Conservation (phyloP, 2,329 filamentous ascomycete genomes). For the Acrocalymma vagum region DNA sequence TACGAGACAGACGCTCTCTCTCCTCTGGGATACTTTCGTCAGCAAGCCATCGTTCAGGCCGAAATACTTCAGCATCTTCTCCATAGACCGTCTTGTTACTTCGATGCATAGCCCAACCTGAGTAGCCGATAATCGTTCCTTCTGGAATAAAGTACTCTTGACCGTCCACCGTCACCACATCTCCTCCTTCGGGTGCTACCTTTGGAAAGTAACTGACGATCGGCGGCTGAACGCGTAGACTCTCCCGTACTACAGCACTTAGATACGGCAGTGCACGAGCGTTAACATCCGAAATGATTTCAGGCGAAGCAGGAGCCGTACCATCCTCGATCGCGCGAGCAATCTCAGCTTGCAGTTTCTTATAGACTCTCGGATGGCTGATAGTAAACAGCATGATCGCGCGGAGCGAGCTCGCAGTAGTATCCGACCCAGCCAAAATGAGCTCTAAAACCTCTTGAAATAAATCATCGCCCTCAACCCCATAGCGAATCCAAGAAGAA, state of each 20-base stretch:
- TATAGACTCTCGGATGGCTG: slow-evolving; percentile 58
- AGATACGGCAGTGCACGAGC: slow-evolving; percentile 54
- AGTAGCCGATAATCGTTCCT: slow-evolving; percentile 45
- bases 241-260: slow-evolving; percentile 58
- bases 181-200: slow-evolving; percentile 40
- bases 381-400: slow-evolving; percentile 62
- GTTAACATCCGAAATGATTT: slow-evolving; percentile 59
- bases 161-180: slow-evolving; percentile 35
- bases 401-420: slow-evolving; percentile 64
- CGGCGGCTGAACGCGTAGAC: slow-evolving; percentile 55
- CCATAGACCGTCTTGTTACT: slow-evolving; percentile 41
- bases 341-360: slow-evolving; percentile 58
- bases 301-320: slow-evolving; percentile 37
- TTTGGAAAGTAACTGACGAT: slow-evolving; percentile 43
- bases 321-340: slow-evolving; percentile 49
- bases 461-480: slow-evolving; percentile 51
- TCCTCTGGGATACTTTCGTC: slow-evolving; percentile 26
- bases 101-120: slow-evolving; percentile 41
- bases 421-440: slow-evolving; percentile 66
- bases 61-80: slow-evolving; percentile 55
- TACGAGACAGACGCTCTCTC: slow-evolving; percentile 34
- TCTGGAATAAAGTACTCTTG: slow-evolving; percentile 42
- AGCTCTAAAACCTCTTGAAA: slow-evolving; percentile 54
- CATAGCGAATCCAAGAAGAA: slow-evolving; percentile 59
- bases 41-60: slow-evolving; percentile 60